Base-by-base conservation (phyloP, 306 rosid species). In the Canavalia ensiformis region DNA sequence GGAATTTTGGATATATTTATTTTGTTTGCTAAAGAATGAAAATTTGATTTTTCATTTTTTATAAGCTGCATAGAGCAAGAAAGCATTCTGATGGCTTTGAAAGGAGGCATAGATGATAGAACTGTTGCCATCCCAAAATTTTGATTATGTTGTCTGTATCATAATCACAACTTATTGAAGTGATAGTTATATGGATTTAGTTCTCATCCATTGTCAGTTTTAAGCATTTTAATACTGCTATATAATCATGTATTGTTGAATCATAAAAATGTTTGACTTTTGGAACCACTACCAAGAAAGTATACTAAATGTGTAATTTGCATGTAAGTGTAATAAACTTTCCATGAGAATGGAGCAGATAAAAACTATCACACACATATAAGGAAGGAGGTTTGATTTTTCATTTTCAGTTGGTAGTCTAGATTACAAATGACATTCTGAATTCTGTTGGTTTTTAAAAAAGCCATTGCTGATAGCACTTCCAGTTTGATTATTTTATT, bases 1-100 rank as follows among this genome's bases (percentile, higher is more conserved):
- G 30, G 58, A 47, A 69, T 57, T 29, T 77, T 77, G 75, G 34
- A 46, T 12, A 66, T 33, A 30, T 46, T 13, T 18, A 2, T 42
- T 46, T 68, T 29, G 44, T 42, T 74, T 8, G 29, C 59, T 59
- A 25, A 79, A 69, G 83, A 71, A 25, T 46, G 45, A 29, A 56
- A 7, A 1, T 31, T 31, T 55, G 29, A 69, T 31, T 11, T 47
- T 47, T 33, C 46, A 49, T 35, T 52, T 72, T 54, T 42, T 1
- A 74, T 58, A n/a, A 58, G 10, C 56, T 58, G 31, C 25, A 9
- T 42, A 74, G 51, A 74, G 9, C 51, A 31, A 39, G 34, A 33
- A 57, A 39, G 35, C 31, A 9, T 41, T 62, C 29, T 63, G 47
- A 13, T 72, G 57, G 31, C 30, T 57, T 33, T 28, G 55, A 42